A percentile compares a stretch with the other conserved stretches of the same genome.
Evolutionary conservation across 73 alveolate species (phyloP).

Genomic region (Stentor coeruleus): DNA sequence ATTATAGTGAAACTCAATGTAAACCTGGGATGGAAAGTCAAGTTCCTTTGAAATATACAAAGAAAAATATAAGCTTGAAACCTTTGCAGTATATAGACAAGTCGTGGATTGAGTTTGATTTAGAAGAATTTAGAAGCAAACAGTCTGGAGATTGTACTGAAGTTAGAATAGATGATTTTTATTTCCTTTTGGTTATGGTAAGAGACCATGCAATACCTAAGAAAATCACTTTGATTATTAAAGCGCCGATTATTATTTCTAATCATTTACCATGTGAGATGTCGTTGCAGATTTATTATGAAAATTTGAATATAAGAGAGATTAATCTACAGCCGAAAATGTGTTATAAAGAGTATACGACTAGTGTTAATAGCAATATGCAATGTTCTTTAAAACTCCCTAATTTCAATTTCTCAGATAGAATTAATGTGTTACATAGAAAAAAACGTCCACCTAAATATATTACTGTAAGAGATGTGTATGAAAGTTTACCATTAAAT

Average conservation of each 20-base stretch:
- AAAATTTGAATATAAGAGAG: neutral
- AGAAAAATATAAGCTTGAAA: neutral
- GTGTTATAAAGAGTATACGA: neutral
- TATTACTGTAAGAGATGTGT: neutral
- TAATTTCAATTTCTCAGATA: neutral
- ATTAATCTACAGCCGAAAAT: neutral
- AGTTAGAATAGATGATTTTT: neutral
- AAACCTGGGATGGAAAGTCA: neutral
- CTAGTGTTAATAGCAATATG: neutral
- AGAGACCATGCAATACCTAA: constrained; percentile 10
- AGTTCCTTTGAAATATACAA: neutral
- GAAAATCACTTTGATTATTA: neutral
- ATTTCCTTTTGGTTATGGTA: neutral
- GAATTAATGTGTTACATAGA: neutral
- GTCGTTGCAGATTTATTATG: neutral
- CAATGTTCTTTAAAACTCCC: neutral
- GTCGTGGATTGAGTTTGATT: neutral
- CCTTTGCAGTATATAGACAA: neutral
- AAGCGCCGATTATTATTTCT: neutral
- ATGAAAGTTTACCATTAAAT: neutral
- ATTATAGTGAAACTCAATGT: neutral
- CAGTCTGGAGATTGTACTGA: neutral
- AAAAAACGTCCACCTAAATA: neutral
- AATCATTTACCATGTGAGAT: constrained; percentile 6
- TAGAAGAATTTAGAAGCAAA: neutral